A percentile compares a stretch with the other conserved stretches of the same genome.
These are phyloP conservation scores for Coelastrella sp. DNA, from an alignment of 139 green algal species.

Conservation along the genomic window DNA sequence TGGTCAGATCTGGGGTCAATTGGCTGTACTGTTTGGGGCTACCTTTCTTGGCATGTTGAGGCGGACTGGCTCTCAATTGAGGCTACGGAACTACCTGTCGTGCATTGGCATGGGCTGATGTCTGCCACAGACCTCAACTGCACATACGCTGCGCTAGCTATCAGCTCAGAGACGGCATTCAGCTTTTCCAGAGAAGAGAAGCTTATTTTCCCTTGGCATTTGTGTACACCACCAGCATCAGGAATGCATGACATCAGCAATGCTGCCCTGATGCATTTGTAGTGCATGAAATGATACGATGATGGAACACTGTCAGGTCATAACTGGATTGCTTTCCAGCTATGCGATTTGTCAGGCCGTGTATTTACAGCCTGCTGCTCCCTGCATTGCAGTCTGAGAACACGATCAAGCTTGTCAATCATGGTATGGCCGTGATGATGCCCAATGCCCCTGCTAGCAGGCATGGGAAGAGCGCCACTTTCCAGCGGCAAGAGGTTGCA, in stretches of 20 bases:
- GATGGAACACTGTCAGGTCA: not conserved
- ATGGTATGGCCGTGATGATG: conserved; percentile 8
- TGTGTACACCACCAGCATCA: too few species aligned
- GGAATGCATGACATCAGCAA: too few species aligned
- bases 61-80: not conserved
- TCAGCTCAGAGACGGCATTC: not conserved
- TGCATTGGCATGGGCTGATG: not conserved
- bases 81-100: not conserved
- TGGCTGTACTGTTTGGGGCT: not conserved
- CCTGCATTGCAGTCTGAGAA: not conserved
- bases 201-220: too few species aligned
- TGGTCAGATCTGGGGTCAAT: not conserved
- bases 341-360: not conserved
- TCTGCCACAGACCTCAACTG: not conserved
- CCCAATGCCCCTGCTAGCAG: not conserved
- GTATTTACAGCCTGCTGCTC: not conserved
- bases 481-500: conserved; percentile 2
- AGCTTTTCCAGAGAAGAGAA: too few species aligned
- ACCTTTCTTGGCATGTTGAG: not conserved
- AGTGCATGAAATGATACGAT: not conserved
- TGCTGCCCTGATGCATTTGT: not conserved
- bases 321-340: not conserved
- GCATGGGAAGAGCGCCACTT: not conserved
- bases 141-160: not conserved
- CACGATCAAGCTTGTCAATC: not conserved